A percentile compares a stretch with the other conserved stretches of the same genome.
Conservation (phyloP, 2,329 filamentous ascomycete genomes). For the Diaporthe sp. region DNA sequence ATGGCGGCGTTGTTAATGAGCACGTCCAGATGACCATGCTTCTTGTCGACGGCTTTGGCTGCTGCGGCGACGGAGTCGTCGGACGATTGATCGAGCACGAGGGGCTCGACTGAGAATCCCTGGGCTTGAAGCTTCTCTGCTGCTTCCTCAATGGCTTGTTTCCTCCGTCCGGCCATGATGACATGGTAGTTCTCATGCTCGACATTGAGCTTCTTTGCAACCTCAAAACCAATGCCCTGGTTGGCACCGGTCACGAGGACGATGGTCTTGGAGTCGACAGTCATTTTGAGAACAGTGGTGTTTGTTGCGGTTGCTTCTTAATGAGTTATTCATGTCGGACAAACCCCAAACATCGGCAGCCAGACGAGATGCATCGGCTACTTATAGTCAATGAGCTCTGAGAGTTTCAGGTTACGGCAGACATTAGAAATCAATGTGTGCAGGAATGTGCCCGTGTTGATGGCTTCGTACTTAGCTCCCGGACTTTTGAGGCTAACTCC, state of each 20-base stretch:
- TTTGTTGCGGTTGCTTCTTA: slow-evolving; percentile 6
- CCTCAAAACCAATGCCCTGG: slow-evolving; percentile 59
- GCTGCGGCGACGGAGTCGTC: slow-evolving; percentile 57
- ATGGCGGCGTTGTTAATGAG: slow-evolving; percentile 52
- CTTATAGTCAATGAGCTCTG: background rate
- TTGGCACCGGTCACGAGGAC: slow-evolving; percentile 58
- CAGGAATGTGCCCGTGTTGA: background rate
- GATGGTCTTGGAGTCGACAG: slow-evolving; percentile 36
- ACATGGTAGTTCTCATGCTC: slow-evolving; percentile 55
- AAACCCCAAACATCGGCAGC: background rate
- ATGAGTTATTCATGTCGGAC: background rate
- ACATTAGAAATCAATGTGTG: slow-evolving; percentile 11
- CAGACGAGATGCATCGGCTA: background rate
- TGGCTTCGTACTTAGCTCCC: background rate
- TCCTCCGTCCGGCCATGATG: slow-evolving; percentile 55
- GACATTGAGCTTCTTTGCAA: slow-evolving; percentile 54
- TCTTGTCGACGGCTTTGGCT: slow-evolving; percentile 47
- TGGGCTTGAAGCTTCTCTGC: slow-evolving; percentile 48
- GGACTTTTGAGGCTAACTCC: slow-evolving; percentile 22
- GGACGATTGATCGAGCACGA: slow-evolving; percentile 58
- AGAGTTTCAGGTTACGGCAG: background rate
- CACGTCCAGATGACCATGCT: slow-evolving; percentile 52
- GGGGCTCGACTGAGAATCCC: slow-evolving; percentile 51
- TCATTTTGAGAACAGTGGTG: slow-evolving; percentile 13
- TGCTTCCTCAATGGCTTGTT: slow-evolving; percentile 52